Evolutionary conservation across 371 early-diverging fungal species (phyloP), one percentile per base, ranked within the genome.

Genomic region (Actinomortierella ambigua): DNA sequence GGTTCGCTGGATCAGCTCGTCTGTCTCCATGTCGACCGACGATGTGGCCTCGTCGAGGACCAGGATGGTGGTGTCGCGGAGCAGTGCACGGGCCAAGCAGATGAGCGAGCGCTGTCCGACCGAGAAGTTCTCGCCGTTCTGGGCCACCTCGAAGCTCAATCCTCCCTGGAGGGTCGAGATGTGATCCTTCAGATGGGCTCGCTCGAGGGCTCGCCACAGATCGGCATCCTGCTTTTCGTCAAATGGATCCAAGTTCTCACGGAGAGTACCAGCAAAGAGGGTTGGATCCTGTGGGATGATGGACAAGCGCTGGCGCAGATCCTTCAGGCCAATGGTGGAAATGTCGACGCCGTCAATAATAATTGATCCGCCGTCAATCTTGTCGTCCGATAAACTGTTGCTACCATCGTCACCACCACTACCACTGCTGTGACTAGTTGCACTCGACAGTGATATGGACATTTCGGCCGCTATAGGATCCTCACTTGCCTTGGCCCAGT

Each of bases 201-300:
- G 70, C 47, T 92, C 85, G 48, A 97, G 77, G 5, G 89, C 92
- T 29, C 77, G 59, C 96, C 96, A 96, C 14, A 97, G 58, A 20
- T 85, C 87, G 11, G 73, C 83, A 71, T 95, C 96, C 8, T 81
- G 77, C 22, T 82, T 70, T 14, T 63, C 65, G 47, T 69, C 76
- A 58, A 92, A 92, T 24, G 95, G 95, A 82, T 96, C 96, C 65
- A 93, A 69, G 68, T 88, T 89, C 6, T 79, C 75, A 29, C 83
- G 62, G 5, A 83, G n/a, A n/a, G 77, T 81, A 14, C 91, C 95
- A 18, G 88, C 82, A 80, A 95, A 98, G 26, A 97, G 76, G 18
- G 93, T 90, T 5, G 96, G 95, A 56, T 96, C 98, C 78, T 98
- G 98, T 23, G 98, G 97, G 66, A 98, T 95, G 61, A 98, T 95